Percentiles rank a stretch among this genome's conserved stretches.
phyloP scores from a whole-genome alignment of 805 yeast species.

The Monosporozyma aerobia region DNA sequence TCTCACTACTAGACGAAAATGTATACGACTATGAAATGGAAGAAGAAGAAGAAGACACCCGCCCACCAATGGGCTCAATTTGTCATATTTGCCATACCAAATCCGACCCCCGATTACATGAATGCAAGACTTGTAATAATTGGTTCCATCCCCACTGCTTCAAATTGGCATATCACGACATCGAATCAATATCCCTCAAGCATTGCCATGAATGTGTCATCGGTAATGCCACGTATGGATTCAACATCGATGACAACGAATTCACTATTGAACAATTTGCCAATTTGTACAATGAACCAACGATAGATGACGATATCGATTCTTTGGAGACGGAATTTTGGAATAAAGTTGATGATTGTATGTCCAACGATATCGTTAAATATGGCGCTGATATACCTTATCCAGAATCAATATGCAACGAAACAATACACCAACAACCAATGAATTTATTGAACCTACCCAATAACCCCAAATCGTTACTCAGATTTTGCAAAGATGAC shows the following conservation, averaged over 20 bases:
- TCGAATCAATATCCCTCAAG: constrained; percentile 4
- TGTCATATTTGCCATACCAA: constrained; percentile 39
- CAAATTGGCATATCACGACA: not conserved
- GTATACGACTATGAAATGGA: constrained; percentile 8
- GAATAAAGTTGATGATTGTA: constrained; percentile 38
- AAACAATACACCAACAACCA: constrained; percentile 37
- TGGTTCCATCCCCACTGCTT: constrained; percentile 41
- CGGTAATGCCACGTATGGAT: constrained; percentile 83
- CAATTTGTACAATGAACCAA: constrained; percentile 38
- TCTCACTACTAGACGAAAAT: constrained; percentile 25
- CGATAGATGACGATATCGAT: constrained; percentile 6
- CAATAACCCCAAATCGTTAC: constrained; percentile 56
- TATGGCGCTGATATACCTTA: constrained; percentile 83
- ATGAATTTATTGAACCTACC: constrained; percentile 74
- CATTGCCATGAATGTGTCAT: constrained; percentile 73
- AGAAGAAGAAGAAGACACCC: constrained; percentile 2
- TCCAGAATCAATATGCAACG: not conserved
- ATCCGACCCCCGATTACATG: constrained; percentile 24
- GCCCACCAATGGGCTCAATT: too few relatives aligned
- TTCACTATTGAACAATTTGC: constrained; percentile 56
- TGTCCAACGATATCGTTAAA: constrained; percentile 38
- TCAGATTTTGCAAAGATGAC: constrained; percentile 42
- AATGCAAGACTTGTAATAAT: constrained; percentile 70
- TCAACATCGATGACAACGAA: constrained; percentile 53
- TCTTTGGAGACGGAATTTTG: constrained; percentile 59